Evolutionary conservation across 2,329 filamentous ascomycete genomes (phyloP).

Genomic region (Ceratocystis colombiana): DNA sequence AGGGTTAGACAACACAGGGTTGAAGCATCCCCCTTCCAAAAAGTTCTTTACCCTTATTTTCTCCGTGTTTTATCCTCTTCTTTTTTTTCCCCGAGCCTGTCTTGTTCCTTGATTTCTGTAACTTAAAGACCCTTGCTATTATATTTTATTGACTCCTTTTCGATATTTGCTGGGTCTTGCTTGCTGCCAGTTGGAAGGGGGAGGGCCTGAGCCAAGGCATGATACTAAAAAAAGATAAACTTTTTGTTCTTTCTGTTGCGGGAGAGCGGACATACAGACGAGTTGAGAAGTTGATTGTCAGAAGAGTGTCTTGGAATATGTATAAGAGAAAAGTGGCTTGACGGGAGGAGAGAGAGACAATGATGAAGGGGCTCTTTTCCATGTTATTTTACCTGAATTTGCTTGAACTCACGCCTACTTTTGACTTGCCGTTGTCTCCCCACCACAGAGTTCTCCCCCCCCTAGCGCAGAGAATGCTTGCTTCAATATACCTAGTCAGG

Average conservation of each 20-base stretch:
- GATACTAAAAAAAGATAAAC: slow-evolving; percentile 12
- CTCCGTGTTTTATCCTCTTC: slow-evolving; percentile 11
- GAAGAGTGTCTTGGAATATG: slow-evolving; percentile 8
- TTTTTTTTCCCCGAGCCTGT: background rate
- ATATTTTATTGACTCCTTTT: background rate
- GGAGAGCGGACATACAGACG: slow-evolving; percentile 5
- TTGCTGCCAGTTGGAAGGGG: background rate
- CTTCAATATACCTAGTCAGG: background rate
- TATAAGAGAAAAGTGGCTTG: background rate
- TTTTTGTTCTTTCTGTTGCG: background rate
- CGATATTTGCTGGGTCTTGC: background rate
- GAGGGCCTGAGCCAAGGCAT: background rate
- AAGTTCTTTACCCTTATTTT: background rate
- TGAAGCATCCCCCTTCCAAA: too few relatives aligned
- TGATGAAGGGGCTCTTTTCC: background rate
- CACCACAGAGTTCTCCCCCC: background rate
- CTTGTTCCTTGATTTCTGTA: slow-evolving; percentile 9
- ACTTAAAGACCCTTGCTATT: slow-evolving; percentile 6
- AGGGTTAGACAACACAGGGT: background rate
- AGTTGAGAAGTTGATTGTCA: slow-evolving; percentile 12
- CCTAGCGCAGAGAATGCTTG: background rate
- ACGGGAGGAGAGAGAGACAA: background rate
- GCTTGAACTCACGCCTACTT: background rate
- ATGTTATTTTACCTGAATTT: background rate
- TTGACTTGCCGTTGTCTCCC: background rate